These are phyloP conservation scores for Phytophthora sp. DNA, from an alignment of 352 stramenopile genomes.

Conservation along the genomic window DNA sequence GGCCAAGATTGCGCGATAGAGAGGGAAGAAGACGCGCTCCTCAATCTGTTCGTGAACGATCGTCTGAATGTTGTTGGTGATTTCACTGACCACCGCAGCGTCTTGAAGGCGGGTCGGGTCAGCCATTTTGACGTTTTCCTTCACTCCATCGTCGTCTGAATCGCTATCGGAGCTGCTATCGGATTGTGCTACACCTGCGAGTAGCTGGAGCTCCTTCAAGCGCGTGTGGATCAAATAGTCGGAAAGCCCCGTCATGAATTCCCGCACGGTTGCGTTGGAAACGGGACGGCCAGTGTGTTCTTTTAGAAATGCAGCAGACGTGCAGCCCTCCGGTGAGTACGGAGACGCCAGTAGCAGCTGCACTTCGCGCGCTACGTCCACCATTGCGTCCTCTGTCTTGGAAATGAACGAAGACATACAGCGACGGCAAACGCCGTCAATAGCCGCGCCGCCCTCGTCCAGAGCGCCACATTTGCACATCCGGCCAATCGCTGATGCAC, in stretches of 20 bases:
- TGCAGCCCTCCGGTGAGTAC: constrained; percentile 85
- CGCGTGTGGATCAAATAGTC: constrained; percentile 86
- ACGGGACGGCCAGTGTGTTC: constrained; percentile 58
- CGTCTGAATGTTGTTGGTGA: constrained; percentile 64
- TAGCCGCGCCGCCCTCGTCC: constrained; percentile 30
- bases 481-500: constrained; percentile 49
- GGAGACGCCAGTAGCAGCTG: constrained; percentile 84
- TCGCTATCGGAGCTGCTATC: constrained; percentile 40
- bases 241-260: constrained; percentile 82
- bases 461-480: constrained; percentile 63
- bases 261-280: constrained; percentile 55
- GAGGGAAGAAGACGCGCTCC: constrained; percentile 82
- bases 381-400: constrained; percentile 74
- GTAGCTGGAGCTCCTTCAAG: constrained; percentile 73
- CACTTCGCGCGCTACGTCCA: constrained; percentile 80
- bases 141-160: constrained; percentile 35
- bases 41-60: constrained; percentile 88
- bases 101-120: constrained; percentile 17
- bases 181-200: constrained; percentile 56
- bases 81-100: constrained; percentile 47
- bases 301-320: constrained; percentile 73
- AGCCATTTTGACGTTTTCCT: constrained; percentile 15
- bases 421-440: constrained; percentile 62
- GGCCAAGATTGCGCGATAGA: constrained; percentile 73
- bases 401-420: constrained; percentile 86